Evolutionary conservation across 2,329 filamentous ascomycete species (phyloP).

Genomic region (Botryotinia convoluta): DNA sequence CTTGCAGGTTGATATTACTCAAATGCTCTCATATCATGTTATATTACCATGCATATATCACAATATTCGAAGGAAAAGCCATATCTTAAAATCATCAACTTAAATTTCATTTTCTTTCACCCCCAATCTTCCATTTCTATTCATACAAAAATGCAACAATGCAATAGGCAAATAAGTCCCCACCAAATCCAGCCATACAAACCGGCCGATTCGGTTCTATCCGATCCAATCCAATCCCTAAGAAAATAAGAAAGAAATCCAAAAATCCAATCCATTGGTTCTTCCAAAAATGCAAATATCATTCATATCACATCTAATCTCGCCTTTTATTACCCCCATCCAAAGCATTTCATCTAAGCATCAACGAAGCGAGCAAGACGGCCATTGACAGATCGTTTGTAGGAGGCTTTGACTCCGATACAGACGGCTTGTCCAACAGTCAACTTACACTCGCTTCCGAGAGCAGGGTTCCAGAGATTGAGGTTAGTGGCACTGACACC

Average conservation of each 20-base stretch:
- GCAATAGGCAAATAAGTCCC: not conserved
- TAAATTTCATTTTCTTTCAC: not conserved
- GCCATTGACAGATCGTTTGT: conserved; percentile 7
- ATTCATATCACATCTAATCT: not conserved
- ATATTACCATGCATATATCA: not conserved
- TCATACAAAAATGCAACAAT: conserved; percentile 2
- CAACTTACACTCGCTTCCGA: conserved; percentile 35
- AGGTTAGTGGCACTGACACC: conserved; percentile 31
- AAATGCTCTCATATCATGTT: not conserved
- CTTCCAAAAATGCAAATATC: not conserved
- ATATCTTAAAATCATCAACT: not conserved
- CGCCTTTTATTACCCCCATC: too few relatives aligned
- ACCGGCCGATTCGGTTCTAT: not conserved
- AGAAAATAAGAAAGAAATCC: not conserved
- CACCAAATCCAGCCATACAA: not conserved
- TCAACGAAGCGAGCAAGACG: conserved; percentile 13
- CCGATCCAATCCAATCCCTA: not conserved
- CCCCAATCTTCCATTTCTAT: not conserved
- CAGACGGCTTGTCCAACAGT: conserved; percentile 32
- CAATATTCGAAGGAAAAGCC: fast-evolving
- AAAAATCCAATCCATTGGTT: not conserved
- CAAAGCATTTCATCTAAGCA: not conserved
- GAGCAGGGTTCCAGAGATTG: conserved; percentile 38
- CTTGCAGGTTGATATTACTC: too few relatives aligned
- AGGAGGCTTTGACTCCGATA: conserved; percentile 22